Evolutionary conservation across 805 yeast species (phyloP).

Genomic region (Kazachstania bromeliacearum): DNA sequence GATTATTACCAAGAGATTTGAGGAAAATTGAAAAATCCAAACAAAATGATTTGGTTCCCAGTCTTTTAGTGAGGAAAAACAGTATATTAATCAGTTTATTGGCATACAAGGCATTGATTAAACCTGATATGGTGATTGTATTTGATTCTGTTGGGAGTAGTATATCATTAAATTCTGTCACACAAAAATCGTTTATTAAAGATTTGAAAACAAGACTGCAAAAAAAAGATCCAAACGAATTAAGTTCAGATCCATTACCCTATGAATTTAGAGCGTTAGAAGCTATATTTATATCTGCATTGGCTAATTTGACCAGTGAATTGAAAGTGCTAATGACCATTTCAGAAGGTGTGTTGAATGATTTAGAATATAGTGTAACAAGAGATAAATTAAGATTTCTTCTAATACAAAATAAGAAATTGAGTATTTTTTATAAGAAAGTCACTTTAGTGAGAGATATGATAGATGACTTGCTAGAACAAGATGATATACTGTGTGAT

Average conservation of each 20-base stretch:
- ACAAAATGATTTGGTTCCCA: constrained; percentile 60
- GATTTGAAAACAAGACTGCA: constrained; percentile 18
- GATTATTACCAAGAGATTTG: constrained; percentile 79
- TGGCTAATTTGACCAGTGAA: constrained; percentile 72
- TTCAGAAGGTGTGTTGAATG: constrained; percentile 61
- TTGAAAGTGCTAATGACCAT: constrained; percentile 76
- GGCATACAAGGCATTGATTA: constrained; percentile 72
- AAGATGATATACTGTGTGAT: constrained; percentile 78
- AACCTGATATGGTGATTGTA: constrained; percentile 60
- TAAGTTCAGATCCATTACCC: constrained; percentile 40
- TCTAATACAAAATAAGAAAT: constrained; percentile 74
- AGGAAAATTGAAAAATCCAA: constrained; percentile 73
- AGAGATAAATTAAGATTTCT: constrained; percentile 68
- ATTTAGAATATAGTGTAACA: constrained; percentile 75
- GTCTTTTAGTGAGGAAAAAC: constrained; percentile 64
- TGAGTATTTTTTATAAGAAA: constrained; percentile 77
- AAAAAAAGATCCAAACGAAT: constrained; percentile 15
- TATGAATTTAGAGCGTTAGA: constrained; percentile 90
- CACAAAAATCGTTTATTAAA: constrained; percentile 20
- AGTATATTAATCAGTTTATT: constrained; percentile 68
- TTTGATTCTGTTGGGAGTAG: constrained; percentile 44
- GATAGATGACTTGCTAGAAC: constrained; percentile 74
- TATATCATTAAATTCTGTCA: constrained; percentile 20
- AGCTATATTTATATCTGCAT: constrained; percentile 71
- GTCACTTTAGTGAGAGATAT: constrained; percentile 73